Base-by-base conservation (phyloP, 164 flowering plant genomes). In the Nymphaea colorata region DNA sequence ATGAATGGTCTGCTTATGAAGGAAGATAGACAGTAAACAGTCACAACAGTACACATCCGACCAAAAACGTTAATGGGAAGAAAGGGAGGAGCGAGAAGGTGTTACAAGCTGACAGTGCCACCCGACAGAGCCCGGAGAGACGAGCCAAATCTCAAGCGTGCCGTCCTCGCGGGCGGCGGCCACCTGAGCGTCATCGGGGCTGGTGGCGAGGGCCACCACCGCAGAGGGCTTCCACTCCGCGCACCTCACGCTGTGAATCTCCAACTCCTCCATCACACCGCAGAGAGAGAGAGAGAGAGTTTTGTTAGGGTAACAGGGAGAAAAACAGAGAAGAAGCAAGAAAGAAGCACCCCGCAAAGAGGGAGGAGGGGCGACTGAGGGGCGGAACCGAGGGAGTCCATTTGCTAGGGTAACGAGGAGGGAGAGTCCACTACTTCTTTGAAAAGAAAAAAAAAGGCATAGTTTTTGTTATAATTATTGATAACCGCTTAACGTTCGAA, bases 81-180 rank as follows among this genome's bases (percentile, higher is more conserved):
- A 25, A 55, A 55, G 59, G 16, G 16, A 55, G 59, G 16, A 61
- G 11, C 11, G 17, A 57, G n/a, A 42, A 16, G 36, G 8, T 16
- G 5, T 4, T 84, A 95, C 99, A 81, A 95, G 82, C 68, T 90
- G 97, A 78, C 94, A 86, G 85, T 95, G 93, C 99, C 99, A 95
- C 71, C 90, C 90, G 57, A 85, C 86, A 61, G 98, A 81, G 69
- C 99, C 98, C 17, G 97, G 98, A 41, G 97, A 87, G 59, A 90
- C 97, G 64, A 89, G 91, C 97, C 96, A 95, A 76, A 95, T 80
- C 84, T 95, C 98, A 41, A 95, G 78, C 5, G 98, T 86, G 42
- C 99, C 96, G 68, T 94, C 96, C 57, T 85, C 95, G 6, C 99
- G 87, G 59, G 96, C 98, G 4, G 90, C 96, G 66, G 99, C 96